Evolutionary conservation across 345 rosid species (phyloP), one percentile per base, ranked within the genome.

Genomic region (Salix exigua): DNA sequence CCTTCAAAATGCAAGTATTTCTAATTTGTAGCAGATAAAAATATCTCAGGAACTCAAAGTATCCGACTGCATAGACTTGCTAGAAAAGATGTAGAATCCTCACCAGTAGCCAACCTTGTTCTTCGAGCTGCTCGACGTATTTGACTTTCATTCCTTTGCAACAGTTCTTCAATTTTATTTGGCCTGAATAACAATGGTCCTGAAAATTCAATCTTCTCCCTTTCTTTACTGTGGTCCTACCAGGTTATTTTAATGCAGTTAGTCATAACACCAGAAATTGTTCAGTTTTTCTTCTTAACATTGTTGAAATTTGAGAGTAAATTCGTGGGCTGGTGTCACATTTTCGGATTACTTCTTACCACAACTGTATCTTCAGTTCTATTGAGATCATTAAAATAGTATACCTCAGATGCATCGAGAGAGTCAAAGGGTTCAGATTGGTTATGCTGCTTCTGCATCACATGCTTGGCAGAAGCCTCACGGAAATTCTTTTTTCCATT

Each of bases 101-200:
- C 82, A 87, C 91, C 92, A 68, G 74, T 68, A 18, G 80, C 82
- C 50, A 87, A 68, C 55, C 87, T 86, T 16, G 94, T 77, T 75
- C 83, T 90, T 64, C 85, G 82, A 48, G 76, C 88, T 30, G 88
- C 89, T 40, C 46, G 87, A 19, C 87, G 86, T 37, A 88, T 90
- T 70, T 85, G 88, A 30, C 77, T 88, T 78, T 86, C 91, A 77
- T 89, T 92, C 75, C 86, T 81, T 72, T 82, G 84, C 74, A 87
- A 74, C 63, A 87, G 79, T 71, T 83, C 82, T 6, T 89, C 89
- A 4, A 87, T 74, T 76, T 83, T 85, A 48, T 78, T 82, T 14
- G 90, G 77, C 73, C 88, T 83, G 17, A 84, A 71, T 21, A 88
- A 66, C 72, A 86, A 12, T 5, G 91, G 90, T 65, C 90, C 94